Evolutionary conservation across 108 stramenopile genomes (phyloP).

Genomic region (Chaetoceros tenuissimus): DNA sequence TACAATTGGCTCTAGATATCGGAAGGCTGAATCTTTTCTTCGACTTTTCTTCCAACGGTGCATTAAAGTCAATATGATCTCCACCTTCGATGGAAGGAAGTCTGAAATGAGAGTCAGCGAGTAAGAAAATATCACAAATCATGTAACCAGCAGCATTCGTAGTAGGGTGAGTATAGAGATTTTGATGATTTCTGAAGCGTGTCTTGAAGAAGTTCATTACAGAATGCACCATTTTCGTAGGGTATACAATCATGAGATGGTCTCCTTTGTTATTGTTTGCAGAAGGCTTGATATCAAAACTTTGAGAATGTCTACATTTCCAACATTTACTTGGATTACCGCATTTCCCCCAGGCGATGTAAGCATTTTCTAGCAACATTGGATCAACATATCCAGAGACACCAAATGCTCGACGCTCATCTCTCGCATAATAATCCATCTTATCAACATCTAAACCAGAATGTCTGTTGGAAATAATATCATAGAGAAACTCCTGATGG

Average conservation of each 20-base stretch:
- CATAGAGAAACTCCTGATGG: conserved; percentile 80
- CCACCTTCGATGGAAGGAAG: conserved; percentile 14
- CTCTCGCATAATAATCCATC: conserved; percentile 89
- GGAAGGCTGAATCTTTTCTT: conserved; percentile 32
- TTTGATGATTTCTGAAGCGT: conserved; percentile 61
- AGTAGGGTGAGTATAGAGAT: conserved; percentile 82
- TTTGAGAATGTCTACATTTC: neutral
- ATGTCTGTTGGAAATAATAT: conserved; percentile 85
- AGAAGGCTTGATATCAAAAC: neutral
- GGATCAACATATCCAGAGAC: conserved; percentile 32
- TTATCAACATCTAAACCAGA: conserved; percentile 92
- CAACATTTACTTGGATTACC: conserved; percentile 23
- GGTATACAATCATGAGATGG: conserved; percentile 85
- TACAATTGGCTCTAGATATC: conserved; percentile 49
- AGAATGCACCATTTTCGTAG: conserved; percentile 56
- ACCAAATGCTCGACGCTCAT: conserved; percentile 35
- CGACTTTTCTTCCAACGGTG: neutral
- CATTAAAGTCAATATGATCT: neutral
- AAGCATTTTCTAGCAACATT: conserved; percentile 55
- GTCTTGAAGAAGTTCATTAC: conserved; percentile 63
- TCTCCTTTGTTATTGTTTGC: conserved; percentile 8
- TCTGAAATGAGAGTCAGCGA: conserved; percentile 63
- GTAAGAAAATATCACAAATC: conserved; percentile 62
- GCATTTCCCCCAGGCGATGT: conserved; percentile 59
- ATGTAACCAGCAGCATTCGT: conserved; percentile 55